Percentiles rank a stretch among this genome's conserved stretches.
Evolutionary conservation across 495 filamentous ascomycete species (phyloP).

Genomic region (Pseudevernia furfuracea): DNA sequence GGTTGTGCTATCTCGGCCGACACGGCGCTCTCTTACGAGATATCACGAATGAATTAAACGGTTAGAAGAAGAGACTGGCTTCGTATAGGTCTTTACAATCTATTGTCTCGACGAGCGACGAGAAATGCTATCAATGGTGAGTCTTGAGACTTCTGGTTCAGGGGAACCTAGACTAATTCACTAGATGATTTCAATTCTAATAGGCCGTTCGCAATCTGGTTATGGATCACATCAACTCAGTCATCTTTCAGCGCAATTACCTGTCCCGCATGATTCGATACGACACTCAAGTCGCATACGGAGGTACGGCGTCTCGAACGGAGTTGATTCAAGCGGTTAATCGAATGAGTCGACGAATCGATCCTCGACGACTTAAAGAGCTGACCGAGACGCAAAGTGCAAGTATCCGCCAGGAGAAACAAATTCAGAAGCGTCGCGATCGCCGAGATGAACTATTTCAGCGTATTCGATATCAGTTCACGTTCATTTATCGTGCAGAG

Average conservation of each 20-base stretch:
- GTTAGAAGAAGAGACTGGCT: constrained; percentile 16
- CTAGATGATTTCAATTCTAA: constrained; percentile 22
- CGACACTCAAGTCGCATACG: constrained; percentile 19
- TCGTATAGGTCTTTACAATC: constrained; percentile 19
- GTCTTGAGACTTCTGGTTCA: background rate
- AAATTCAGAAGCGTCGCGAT: constrained; percentile 14
- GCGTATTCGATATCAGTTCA: constrained; percentile 15
- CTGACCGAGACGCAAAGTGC: constrained; percentile 8
- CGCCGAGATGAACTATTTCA: constrained; percentile 8
- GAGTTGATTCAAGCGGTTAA: constrained; percentile 19
- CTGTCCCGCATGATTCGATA: constrained; percentile 23
- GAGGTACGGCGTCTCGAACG: constrained; percentile 8
- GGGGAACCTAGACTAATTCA: background rate
- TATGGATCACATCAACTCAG: constrained; percentile 18
- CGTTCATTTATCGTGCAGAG: constrained; percentile 16
- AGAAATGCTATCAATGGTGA: constrained; percentile 23
- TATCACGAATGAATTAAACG: constrained; percentile 15
- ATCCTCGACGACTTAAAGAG: constrained; percentile 13
- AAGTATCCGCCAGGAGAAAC: constrained; percentile 8
- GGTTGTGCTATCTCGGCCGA: background rate
- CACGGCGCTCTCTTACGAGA: background rate
- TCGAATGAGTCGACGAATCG: constrained; percentile 15
- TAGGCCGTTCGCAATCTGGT: constrained; percentile 17
- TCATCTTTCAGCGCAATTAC: constrained; percentile 23
- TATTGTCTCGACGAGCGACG: constrained; percentile 20